A percentile compares a stretch with the other conserved stretches of the same genome.
Evolutionary conservation across 2,329 filamentous ascomycete species (phyloP).

Genomic region (Fusarium redolens): DNA sequence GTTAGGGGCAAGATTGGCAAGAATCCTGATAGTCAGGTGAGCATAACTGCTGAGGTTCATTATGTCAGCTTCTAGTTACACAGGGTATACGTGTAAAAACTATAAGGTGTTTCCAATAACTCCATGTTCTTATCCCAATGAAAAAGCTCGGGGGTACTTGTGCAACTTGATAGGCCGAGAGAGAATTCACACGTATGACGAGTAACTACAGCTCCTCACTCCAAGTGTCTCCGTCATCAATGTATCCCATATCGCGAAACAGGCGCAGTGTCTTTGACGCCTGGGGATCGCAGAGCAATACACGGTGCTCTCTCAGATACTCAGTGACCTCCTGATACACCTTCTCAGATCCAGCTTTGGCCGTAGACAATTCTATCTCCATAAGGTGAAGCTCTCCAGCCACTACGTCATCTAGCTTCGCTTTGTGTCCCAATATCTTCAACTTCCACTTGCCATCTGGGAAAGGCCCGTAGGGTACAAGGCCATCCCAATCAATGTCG

Average conservation of each 20-base stretch:
- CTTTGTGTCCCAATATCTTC: slow-evolving; percentile 26
- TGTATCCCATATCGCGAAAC: slow-evolving; percentile 28
- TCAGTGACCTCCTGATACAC: slow-evolving; percentile 18
- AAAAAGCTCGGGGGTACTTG: background rate
- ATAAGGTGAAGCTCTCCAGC: slow-evolving; percentile 33
- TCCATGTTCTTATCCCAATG: background rate
- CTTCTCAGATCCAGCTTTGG: slow-evolving; percentile 16
- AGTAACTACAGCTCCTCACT: slow-evolving; percentile 12
- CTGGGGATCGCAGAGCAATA: slow-evolving; percentile 33
- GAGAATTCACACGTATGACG: no score
- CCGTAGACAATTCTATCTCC: slow-evolving; percentile 36
- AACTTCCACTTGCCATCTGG: slow-evolving; percentile 39
- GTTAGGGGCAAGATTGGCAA: background rate
- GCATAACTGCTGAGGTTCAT: background rate
- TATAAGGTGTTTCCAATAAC: background rate
- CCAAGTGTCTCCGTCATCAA: background rate
- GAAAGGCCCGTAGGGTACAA: slow-evolving; percentile 31
- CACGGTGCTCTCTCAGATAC: slow-evolving; percentile 16
- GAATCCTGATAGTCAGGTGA: background rate
- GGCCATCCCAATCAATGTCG: slow-evolving; percentile 32
- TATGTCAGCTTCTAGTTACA: background rate
- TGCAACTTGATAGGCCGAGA: background rate
- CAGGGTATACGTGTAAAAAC: background rate
- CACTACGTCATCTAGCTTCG: slow-evolving; percentile 37
- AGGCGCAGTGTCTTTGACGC: slow-evolving; percentile 33